Percentiles rank a stretch among this genome's conserved stretches.
phyloP scores from a whole-genome alignment of 768 basidiomycete species.

The Boletus speciosus region DNA sequence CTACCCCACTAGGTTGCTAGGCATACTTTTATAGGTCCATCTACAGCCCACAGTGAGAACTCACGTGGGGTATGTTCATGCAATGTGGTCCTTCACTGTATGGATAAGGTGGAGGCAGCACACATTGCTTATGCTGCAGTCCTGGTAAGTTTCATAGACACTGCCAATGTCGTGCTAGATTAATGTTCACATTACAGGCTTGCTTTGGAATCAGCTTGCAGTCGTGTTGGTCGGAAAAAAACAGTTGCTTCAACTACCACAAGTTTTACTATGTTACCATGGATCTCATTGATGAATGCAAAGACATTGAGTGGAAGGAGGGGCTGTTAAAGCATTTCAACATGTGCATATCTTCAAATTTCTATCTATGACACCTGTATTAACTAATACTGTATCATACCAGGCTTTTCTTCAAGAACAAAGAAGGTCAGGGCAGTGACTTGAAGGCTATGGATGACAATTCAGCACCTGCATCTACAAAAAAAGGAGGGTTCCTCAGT shows the following conservation, averaged over 20 bases:
- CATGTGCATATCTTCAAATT: background rate
- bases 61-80: background rate
- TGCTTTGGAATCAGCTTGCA: slow-evolving; percentile 5
- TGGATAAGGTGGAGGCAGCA: background rate
- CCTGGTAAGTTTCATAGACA: background rate
- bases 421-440: background rate
- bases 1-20: background rate
- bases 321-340: background rate
- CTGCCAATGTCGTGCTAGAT: background rate
- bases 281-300: background rate
- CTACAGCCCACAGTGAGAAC: background rate
- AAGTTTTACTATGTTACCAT: background rate
- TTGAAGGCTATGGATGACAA: no score
- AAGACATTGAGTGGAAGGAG: background rate
- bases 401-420: background rate
- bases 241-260: slow-evolving; percentile 2
- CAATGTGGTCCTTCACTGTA: background rate
- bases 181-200: background rate
- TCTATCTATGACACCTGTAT: background rate
- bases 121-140: slow-evolving; percentile 3
- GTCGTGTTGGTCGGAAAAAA: slow-evolving; percentile 2
- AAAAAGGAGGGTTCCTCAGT: no score
- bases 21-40: background rate
- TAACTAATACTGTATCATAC: background rate
- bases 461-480: no score